These are phyloP conservation scores for Trametes coccinea DNA, from an alignment of 768 basidiomycete genomes.

Conservation along the genomic window DNA sequence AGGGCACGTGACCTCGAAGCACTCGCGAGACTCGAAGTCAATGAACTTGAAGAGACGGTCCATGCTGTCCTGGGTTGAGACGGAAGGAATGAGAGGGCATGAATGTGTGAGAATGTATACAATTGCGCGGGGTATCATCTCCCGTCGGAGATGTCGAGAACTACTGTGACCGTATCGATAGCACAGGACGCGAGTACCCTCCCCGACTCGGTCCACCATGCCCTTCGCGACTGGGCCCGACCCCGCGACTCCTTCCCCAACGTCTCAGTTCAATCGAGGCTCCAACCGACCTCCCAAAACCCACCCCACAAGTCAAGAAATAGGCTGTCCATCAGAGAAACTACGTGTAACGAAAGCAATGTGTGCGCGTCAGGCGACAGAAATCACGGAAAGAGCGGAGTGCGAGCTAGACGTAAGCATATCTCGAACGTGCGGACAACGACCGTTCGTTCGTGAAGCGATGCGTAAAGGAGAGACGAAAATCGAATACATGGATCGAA, in stretches of 20 bases:
- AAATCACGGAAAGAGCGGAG: not conserved
- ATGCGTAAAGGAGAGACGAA: not conserved
- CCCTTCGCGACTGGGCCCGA: too few species aligned
- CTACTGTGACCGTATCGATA: not conserved
- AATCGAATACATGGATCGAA: not conserved
- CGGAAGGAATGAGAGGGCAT: not conserved
- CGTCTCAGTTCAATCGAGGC: not conserved
- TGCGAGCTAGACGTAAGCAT: not conserved
- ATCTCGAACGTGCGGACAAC: not conserved
- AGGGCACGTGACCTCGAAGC: not conserved
- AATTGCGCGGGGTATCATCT: slow-evolving; percentile 25
- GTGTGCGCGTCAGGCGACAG: not conserved
- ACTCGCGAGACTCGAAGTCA: not conserved
- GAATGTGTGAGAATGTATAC: slow-evolving; percentile 9
- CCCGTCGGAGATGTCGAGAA: slow-evolving; percentile 4
- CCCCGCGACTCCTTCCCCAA: not conserved
- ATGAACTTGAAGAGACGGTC: not conserved
- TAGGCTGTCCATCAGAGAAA: slow-evolving; percentile 11
- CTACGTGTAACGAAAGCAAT: slow-evolving; percentile 10
- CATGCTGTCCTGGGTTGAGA: not conserved
- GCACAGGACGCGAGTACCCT: not conserved
- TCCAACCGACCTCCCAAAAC: not conserved
- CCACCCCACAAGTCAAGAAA: not conserved
- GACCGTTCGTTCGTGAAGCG: not conserved
- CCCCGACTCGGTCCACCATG: not conserved